Conservation (phyloP, 2,329 filamentous ascomycete species). For the Aspergillus amoenus region DNA sequence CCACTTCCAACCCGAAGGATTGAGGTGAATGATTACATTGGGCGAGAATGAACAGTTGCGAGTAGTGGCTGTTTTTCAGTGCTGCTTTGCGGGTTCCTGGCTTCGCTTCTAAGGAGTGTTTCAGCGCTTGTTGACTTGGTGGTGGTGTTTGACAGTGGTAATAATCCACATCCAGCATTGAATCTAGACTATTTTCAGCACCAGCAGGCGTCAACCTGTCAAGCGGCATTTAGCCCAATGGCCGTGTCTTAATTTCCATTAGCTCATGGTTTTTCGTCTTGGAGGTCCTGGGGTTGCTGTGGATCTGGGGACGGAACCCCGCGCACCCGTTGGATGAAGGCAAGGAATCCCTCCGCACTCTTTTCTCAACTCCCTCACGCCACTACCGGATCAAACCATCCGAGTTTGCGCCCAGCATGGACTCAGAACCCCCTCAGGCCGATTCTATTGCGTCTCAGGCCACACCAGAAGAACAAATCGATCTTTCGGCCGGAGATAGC, state of each 20-base stretch:
- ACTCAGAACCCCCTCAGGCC: slow-evolving; percentile 34
- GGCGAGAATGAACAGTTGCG: no score
- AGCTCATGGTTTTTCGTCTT: not conserved
- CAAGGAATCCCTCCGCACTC: slow-evolving; percentile 40
- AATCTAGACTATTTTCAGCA: not conserved
- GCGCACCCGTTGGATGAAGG: slow-evolving; percentile 15
- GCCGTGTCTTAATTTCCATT: not conserved
- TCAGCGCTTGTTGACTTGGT: not conserved
- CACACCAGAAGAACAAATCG: slow-evolving; percentile 23
- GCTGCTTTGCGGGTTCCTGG: not conserved
- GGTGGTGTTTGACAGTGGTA: not conserved
- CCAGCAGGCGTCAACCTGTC: not conserved
- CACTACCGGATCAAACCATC: slow-evolving; percentile 7
- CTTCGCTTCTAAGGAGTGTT: not conserved
- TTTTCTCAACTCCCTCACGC: slow-evolving; percentile 17
- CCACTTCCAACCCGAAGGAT: not conserved
- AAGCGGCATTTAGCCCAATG: not conserved
- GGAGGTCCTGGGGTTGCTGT: not conserved
- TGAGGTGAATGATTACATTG: no score
- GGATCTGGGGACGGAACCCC: slow-evolving; percentile 36
- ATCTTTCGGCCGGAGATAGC: slow-evolving; percentile 25
- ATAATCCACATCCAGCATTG: not conserved
- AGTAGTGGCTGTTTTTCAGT: not conserved
- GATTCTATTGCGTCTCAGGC: slow-evolving; percentile 27
- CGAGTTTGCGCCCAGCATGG: slow-evolving; percentile 23